Conservation (phyloP, 257 asterid genomes). For the Petrea volubilis region DNA sequence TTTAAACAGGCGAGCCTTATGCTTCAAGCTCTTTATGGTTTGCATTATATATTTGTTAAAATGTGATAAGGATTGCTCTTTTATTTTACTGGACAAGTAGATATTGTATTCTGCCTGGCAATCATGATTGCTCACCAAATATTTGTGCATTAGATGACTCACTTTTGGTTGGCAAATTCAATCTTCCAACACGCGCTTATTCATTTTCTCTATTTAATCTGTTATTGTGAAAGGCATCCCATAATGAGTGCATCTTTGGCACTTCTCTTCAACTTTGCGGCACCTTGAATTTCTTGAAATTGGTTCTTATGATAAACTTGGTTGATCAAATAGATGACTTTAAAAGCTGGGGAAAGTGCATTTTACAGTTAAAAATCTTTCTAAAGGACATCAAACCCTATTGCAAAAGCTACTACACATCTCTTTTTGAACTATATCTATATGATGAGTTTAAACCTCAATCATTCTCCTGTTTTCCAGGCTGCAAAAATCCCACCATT, state of each 20-base stretch:
- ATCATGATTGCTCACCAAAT: not conserved
- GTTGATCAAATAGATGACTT: not conserved
- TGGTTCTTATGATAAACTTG: not conserved
- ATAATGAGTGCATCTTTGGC: not conserved
- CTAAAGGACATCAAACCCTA: not conserved
- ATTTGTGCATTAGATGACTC: not conserved
- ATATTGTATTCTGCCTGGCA: not conserved
- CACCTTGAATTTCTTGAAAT: not conserved
- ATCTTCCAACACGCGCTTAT: not conserved
- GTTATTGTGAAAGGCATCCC: not conserved
- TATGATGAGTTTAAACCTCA: not conserved
- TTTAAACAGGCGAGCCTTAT: conserved; percentile 4
- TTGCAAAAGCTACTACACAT: not conserved
- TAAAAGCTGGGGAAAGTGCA: not conserved
- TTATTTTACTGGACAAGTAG: not conserved
- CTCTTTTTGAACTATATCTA: not conserved
- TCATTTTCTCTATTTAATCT: not conserved
- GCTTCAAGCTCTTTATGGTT: not conserved
- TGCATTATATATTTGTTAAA: not conserved
- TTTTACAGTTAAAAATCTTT: not conserved
- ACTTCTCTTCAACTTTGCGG: not conserved
- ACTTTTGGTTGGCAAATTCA: not conserved
- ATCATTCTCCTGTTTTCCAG: conserved; percentile 38
- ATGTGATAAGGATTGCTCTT: not conserved
- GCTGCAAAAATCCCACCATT: conserved; percentile 40